Conservation (phyloP, 768 basidiomycete genomes). For the Auriscalpium orientale region DNA sequence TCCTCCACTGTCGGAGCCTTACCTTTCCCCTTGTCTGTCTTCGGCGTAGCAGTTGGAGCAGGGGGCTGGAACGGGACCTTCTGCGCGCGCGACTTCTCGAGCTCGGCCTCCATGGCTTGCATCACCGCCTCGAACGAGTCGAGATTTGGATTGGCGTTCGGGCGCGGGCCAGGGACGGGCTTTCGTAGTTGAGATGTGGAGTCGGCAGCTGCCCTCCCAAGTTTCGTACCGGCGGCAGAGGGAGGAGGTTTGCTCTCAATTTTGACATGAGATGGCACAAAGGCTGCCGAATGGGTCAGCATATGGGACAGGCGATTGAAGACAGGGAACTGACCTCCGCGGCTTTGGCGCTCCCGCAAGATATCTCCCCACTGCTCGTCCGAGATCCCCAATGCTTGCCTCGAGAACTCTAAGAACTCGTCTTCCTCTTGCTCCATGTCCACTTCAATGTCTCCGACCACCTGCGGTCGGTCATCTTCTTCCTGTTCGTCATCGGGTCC, state of each 20-base stretch:
- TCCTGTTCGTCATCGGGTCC: constrained; percentile 47
- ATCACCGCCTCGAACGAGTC: constrained; percentile 95
- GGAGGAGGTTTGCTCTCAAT: constrained; percentile 5
- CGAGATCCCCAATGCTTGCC: constrained; percentile 82
- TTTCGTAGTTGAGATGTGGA: background rate
- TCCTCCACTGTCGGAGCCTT: constrained; percentile 33
- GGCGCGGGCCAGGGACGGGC: constrained; percentile 30
- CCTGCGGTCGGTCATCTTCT: constrained; percentile 77
- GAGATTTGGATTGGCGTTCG: constrained; percentile 57
- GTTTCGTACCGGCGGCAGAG: background rate
- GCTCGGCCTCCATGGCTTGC: constrained; percentile 88
- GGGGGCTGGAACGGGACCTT: constrained; percentile 1
- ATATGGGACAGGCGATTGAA: no score
- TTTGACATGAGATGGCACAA: constrained; percentile 16
- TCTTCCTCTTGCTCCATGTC: constrained; percentile 92
- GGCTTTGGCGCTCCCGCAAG: constrained; percentile 60
- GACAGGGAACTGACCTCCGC: constrained; percentile 64
- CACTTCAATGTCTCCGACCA: constrained; percentile 78
- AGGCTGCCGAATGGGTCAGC: constrained; percentile 11
- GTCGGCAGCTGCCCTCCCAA: background rate
- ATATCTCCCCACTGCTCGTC: constrained; percentile 91
- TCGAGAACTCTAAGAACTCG: constrained; percentile 92
- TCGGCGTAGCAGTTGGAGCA: constrained; percentile 11
- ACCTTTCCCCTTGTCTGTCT: constrained; percentile 37
- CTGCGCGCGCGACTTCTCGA: constrained; percentile 40